Evolutionary conservation across 495 filamentous ascomycete genomes (phyloP).

Genomic region (Lophiostoma macrostomum): DNA sequence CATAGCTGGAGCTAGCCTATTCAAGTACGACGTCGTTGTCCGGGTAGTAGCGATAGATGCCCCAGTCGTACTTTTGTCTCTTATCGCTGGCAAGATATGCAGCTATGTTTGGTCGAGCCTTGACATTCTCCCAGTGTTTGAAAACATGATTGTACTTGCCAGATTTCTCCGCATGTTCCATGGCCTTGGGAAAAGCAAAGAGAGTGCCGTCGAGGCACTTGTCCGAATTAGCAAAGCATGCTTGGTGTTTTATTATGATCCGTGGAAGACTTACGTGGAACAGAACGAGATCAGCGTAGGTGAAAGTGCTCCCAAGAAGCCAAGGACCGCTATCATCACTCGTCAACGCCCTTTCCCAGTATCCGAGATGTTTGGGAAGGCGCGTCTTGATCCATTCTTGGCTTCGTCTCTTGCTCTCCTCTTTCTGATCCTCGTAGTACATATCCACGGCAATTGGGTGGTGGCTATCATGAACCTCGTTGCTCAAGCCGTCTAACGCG

Average conservation of each 20-base stretch:
- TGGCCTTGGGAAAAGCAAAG: constrained; percentile 60
- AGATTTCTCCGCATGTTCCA: constrained; percentile 46
- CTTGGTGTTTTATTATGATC: too few relatives aligned
- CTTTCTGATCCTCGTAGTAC: constrained; percentile 66
- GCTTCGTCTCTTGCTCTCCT: constrained; percentile 48
- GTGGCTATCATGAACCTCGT: constrained; percentile 64
- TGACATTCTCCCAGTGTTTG: neutral
- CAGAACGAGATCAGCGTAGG: constrained; percentile 63
- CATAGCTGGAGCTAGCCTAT: too few relatives aligned
- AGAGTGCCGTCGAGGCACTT: constrained; percentile 37
- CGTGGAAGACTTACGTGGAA: constrained; percentile 52
- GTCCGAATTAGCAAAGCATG: constrained; percentile 10
- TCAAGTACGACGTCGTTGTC: constrained; percentile 48
- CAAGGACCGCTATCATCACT: constrained; percentile 51
- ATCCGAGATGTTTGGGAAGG: constrained; percentile 61
- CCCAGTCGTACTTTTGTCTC: constrained; percentile 51
- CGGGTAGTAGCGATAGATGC: constrained; percentile 59
- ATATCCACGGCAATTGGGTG: constrained; percentile 55
- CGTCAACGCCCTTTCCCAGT: constrained; percentile 57
- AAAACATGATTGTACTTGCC: constrained; percentile 2
- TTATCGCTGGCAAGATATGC: constrained; percentile 57
- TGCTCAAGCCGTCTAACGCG: constrained; percentile 58
- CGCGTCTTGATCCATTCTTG: constrained; percentile 52
- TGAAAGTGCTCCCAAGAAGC: constrained; percentile 54
- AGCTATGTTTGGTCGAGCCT: constrained; percentile 3